Conservation (phyloP, 345 rosid genomes). For the Sonneratia caseolaris region DNA sequence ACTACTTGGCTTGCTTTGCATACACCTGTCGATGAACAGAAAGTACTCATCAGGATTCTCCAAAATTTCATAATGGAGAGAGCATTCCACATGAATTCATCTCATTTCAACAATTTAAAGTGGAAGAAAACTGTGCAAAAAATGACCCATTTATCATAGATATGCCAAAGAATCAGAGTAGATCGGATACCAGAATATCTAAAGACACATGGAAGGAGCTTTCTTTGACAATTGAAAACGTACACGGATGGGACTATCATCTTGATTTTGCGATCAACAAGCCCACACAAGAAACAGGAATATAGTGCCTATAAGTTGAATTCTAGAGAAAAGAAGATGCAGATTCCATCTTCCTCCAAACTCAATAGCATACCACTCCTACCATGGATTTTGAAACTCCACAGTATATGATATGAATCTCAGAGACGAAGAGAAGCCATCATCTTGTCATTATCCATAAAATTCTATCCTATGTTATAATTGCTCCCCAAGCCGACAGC, state of each 20-base stretch:
- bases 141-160: neutral
- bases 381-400: neutral
- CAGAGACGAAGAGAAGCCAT: neutral
- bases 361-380: neutral
- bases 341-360: too few species aligned
- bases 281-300: neutral
- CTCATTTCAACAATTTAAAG: neutral
- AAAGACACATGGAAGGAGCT: neutral
- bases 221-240: neutral
- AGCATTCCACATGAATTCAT: neutral
- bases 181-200: neutral
- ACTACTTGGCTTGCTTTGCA: slow-evolving; percentile 79
- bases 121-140: neutral
- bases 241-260: neutral
- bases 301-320: neutral
- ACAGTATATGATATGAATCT: too few species aligned
- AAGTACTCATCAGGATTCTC: neutral
- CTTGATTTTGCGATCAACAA: neutral
- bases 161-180: neutral
- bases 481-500: neutral
- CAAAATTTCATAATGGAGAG: neutral
- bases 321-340: too few species aligned
- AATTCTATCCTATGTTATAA: neutral
- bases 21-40: slow-evolving; percentile 28
- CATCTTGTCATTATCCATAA: neutral